Evolutionary conservation across 805 yeast genomes (phyloP), one percentile per base, ranked within the genome.

Genomic region (Barnettozyma pratensis): DNA sequence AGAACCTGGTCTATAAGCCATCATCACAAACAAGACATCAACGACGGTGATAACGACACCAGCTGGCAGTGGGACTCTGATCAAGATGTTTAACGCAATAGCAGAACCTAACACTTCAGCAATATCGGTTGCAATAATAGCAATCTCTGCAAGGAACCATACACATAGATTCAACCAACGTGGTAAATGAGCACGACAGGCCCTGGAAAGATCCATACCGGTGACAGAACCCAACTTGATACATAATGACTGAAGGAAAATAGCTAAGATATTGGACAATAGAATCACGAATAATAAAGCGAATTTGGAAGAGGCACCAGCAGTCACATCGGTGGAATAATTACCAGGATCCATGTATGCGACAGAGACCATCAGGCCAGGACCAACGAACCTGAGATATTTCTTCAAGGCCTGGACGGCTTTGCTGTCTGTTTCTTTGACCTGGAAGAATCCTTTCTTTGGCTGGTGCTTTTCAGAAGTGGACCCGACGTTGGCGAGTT

Each of bases 81-180:
- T 76, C 41, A 90, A 65, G 49, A 90, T 86, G 58, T 88, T 84
- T 40, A 91, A 70, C 0, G 96, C 82, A 51, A 90, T 87, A 7
- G 96, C 96, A 5, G 96, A 85, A 42, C 97, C 97, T 28, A 91
- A 88, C 7, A 90, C 97, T 64, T 91, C 97, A 0, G 97, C 97
- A 54, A 90, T 74, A 68, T 90, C 97, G 0, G 97, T 91, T 12
- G 96, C 92, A 39, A 90, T 83, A 50, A 90, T 90, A 7, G 96
- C 96, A 49, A 86, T 67, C 59, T 90, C 97, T 0, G 96, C 92
- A 60, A 87, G 76, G n/a, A 82, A 63, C 66, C 90, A 90, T 5
- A 89, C 64, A 4, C 74, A 54, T 38, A 79, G 54, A 58, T 87
- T 87, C 58, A 86, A 63, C 80, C 85, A 80, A 28, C 65, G 65